Evolutionary conservation across 768 basidiomycete genomes (phyloP), one percentile per base, ranked within the genome.

Genomic region (Artomyces pyxidatus): DNA sequence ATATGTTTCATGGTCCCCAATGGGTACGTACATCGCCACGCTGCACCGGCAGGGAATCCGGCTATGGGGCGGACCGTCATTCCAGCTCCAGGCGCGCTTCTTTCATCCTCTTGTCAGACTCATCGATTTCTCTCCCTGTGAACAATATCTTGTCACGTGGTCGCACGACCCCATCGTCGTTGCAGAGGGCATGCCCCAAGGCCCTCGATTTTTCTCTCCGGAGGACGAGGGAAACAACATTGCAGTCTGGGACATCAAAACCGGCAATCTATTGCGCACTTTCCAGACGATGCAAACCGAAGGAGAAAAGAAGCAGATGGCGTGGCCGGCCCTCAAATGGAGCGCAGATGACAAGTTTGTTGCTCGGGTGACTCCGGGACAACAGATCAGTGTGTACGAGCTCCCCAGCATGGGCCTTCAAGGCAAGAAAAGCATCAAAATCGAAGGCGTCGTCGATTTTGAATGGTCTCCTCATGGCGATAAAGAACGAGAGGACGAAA

Each of bases 171-270:
- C 93, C 12, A 93, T 98, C 56, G 76, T 84, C 35, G 85, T 93
- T 25, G 83, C 87, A 22, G 85, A 89, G 51, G 82, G 81, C 53
- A 81, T 85, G 35, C 71, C 79, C 25, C 87, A 88, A 65, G 89
- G 92, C 8, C 84, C 81, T 44, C 85, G 85, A 61, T 89, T 79
- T 63, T 88, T 93, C 70, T 87, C 90, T 40, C 81, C 87, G 4
- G 93, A 95, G 50, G 96, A 98, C 64, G 93, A 95, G 68, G 96
- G 93, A 27, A 93, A 95, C 69, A 87, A 92, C 58, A 77, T 98
- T 53, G 96, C 94, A 49, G 82, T 99, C n/a, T 99, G 96, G 96
- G 92, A 98, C 60, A 81, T 95, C 72, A 94, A 92, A 68, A 85
- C 93, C 16, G 91, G 91, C 23, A 76, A 85, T 56, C 81, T 98